These are phyloP conservation scores for Alternaria viburni DNA, from an alignment of 2,329 filamentous ascomycete genomes.

Conservation along the genomic window DNA sequence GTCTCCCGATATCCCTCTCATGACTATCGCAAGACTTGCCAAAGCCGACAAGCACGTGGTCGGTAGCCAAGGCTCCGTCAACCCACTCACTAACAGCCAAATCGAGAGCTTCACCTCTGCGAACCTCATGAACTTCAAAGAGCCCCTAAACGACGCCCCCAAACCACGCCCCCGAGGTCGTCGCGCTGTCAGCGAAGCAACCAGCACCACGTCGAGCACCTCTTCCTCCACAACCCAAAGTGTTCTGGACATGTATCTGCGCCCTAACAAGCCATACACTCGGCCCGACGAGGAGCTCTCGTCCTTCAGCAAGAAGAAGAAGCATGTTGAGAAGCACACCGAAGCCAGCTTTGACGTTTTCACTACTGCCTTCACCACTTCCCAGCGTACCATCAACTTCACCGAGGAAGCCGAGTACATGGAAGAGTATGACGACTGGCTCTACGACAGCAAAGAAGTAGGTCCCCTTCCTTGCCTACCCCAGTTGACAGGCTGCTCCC, in stretches of 20 bases:
- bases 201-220: slow-evolving; percentile 15
- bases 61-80: slow-evolving; percentile 7
- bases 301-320: slow-evolving; percentile 15
- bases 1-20: background rate
- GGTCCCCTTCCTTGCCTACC: slow-evolving; percentile 31
- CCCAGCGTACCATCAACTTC: slow-evolving; percentile 34
- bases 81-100: slow-evolving; percentile 1
- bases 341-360: slow-evolving; percentile 27
- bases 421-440: slow-evolving; percentile 13
- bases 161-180: slow-evolving; percentile 18
- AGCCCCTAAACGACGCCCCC: slow-evolving; percentile 21
- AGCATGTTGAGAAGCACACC: slow-evolving; percentile 17
- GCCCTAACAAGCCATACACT: slow-evolving; percentile 26
- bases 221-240: slow-evolving; percentile 26
- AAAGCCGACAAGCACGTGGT: background rate
- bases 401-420: slow-evolving; percentile 31
- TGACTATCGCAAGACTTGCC: background rate
- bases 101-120: slow-evolving; percentile 15
- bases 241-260: slow-evolving; percentile 30
- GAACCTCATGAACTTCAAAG: slow-evolving; percentile 24
- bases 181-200: slow-evolving; percentile 5
- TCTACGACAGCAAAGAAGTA: slow-evolving; percentile 3
- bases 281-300: slow-evolving; percentile 23
- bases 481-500: slow-evolving; percentile 35
- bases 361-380: slow-evolving; percentile 13